These are phyloP conservation scores for Dactylellina drechsleri DNA, from an alignment of 2,329 filamentous ascomycete species.

Conservation along the genomic window DNA sequence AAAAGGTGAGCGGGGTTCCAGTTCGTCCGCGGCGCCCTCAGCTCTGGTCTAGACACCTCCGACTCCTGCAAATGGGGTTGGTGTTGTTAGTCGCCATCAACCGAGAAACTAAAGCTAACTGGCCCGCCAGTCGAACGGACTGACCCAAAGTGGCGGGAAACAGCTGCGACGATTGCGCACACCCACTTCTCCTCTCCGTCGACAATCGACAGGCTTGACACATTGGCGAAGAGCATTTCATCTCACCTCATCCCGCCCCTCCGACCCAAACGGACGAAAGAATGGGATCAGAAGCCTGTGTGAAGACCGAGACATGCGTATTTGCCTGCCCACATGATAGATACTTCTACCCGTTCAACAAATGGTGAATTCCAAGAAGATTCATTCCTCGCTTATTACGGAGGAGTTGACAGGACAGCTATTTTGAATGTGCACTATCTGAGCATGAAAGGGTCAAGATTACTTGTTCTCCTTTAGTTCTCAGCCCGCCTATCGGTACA, in stretches of 20 bases:
- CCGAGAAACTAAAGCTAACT: no score
- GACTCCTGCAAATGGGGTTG: no score
- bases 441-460: no score
- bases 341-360: constrained; percentile 1
- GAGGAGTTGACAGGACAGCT: no score
- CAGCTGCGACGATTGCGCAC: constrained; percentile 17
- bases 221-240: constrained; percentile 10
- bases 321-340: constrained; percentile 22
- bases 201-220: constrained; percentile 5
- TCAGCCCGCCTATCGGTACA: constrained; percentile 11
- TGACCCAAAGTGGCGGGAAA: background rate
- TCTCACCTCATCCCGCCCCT: constrained; percentile 46
- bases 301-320: constrained; percentile 14
- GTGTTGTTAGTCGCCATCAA: no score
- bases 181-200: constrained; percentile 9
- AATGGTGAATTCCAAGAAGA: constrained; percentile 25
- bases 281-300: background rate
- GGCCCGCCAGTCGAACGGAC: background rate
- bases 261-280: constrained; percentile 16
- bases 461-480: constrained; percentile 8
- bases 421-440: no score
- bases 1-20: no score
- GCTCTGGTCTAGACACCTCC: no score
- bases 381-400: background rate
- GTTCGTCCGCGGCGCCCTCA: no score